phyloP scores from a whole-genome alignment of 1,284 basidiomycete genomes.

The Ceratobasidium sp. region DNA sequence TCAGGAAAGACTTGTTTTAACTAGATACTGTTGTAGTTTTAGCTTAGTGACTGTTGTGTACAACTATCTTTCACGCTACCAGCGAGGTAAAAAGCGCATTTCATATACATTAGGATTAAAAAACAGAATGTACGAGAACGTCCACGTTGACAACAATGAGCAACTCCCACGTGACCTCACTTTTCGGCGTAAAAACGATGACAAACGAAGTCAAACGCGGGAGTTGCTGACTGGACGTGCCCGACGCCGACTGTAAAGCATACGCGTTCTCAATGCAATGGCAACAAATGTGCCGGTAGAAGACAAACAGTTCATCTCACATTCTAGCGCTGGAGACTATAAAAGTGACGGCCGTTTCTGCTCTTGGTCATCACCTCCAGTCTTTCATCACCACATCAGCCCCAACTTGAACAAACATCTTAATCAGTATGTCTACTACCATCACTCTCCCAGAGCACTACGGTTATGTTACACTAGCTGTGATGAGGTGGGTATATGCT shows the following conservation, averaged over 20 bases:
- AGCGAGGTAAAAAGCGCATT: too few relatives aligned
- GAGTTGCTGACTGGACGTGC: constrained; percentile 34
- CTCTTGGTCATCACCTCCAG: background rate
- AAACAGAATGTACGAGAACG: background rate
- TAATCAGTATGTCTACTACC: constrained; percentile 31
- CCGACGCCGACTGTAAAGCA: constrained; percentile 12
- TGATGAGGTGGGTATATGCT: constrained; percentile 23
- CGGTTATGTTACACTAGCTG: constrained; percentile 44
- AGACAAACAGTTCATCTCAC: background rate
- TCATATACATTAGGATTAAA: too few relatives aligned
- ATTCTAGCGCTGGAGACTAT: background rate
- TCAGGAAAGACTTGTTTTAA: too few relatives aligned
- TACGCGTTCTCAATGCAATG: background rate
- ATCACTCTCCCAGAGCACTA: constrained; percentile 47
- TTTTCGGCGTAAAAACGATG: background rate
- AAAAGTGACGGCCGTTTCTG: background rate
- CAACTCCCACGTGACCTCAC: background rate
- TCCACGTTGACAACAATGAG: background rate
- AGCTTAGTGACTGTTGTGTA: too few relatives aligned
- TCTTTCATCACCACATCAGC: constrained; percentile 3
- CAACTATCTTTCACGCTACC: too few relatives aligned
- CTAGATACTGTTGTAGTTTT: too few relatives aligned
- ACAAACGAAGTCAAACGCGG: constrained; percentile 8
- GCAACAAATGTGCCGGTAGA: background rate
- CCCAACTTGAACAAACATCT: constrained; percentile 4